Percentiles rank a stretch among this genome's conserved stretches.
phyloP scores from a whole-genome alignment of 495 filamentous ascomycete genomes.

The Echria macrotheca region DNA sequence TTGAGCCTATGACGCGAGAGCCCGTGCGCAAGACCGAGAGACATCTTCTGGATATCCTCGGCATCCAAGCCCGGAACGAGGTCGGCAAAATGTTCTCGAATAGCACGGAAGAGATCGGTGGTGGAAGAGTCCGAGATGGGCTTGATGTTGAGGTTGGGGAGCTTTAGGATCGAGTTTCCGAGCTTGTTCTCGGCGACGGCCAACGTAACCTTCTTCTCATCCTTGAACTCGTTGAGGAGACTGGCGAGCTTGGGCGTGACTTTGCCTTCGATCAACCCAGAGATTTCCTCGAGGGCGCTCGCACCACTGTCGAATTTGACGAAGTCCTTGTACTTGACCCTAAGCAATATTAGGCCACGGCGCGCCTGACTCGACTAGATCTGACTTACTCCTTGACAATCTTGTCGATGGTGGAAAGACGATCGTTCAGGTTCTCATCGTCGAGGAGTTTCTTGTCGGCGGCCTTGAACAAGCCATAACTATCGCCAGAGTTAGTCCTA shows the following conservation, averaged over 20 bases:
- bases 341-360: conserved; percentile 31
- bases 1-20: conserved; percentile 98
- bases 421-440: conserved; percentile 65
- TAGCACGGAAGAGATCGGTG: conserved; percentile 83
- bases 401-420: conserved; percentile 75
- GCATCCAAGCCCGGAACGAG: conserved; percentile 85
- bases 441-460: conserved; percentile 97
- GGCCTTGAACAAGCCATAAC: conserved; percentile 93
- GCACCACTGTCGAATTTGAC: conserved; percentile 92
- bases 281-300: conserved; percentile 78
- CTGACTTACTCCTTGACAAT: conserved; percentile 74
- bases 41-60: conserved; percentile 84
- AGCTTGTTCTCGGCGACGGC: conserved; percentile 95
- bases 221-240: conserved; percentile 84
- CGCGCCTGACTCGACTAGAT: background rate
- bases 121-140: conserved; percentile 83
- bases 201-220: conserved; percentile 94
- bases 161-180: conserved; percentile 85
- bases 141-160: conserved; percentile 78
- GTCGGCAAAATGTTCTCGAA: conserved; percentile 83
- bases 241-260: conserved; percentile 83
- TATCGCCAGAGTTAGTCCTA: conserved; percentile 20
- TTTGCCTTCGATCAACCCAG: conserved; percentile 84
- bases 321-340: conserved; percentile 93
- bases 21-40: conserved; percentile 91